Conservation (phyloP, 192 early-diverging fungal species). For the Coemansia sp. region DNA sequence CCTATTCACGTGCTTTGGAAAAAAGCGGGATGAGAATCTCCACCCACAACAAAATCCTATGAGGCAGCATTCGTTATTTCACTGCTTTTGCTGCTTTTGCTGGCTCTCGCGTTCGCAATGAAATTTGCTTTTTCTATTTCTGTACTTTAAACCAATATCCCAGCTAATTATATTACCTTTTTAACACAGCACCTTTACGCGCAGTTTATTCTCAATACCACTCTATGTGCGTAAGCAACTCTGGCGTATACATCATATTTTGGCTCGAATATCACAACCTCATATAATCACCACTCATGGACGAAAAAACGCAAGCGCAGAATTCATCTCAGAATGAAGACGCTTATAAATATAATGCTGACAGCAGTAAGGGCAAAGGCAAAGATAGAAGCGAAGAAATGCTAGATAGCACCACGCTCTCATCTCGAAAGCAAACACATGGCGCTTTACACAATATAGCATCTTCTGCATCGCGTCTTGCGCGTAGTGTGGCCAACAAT, state of each 20-base stretch:
- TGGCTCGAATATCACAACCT: background rate
- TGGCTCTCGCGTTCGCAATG: background rate
- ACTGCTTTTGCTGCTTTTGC: too few relatives aligned
- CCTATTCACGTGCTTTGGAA: too few relatives aligned
- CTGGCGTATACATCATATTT: background rate
- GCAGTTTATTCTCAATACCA: too few relatives aligned
- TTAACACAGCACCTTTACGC: too few relatives aligned
- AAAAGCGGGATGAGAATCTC: too few relatives aligned
- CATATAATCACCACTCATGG: background rate
- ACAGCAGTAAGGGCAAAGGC: background rate
- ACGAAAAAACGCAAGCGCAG: background rate
- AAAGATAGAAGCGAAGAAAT: background rate
- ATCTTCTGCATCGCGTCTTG: conserved; percentile 33
- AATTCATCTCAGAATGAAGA: background rate
- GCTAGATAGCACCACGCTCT: background rate
- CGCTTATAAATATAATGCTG: background rate
- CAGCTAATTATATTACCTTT: too few relatives aligned
- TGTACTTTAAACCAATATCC: too few relatives aligned
- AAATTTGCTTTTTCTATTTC: background rate
- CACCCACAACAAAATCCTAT: too few relatives aligned
- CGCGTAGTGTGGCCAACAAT: conserved; percentile 20
- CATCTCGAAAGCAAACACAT: background rate
- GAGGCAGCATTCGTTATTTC: too few relatives aligned
- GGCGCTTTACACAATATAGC: background rate
- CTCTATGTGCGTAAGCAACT: background rate